A percentile compares a stretch with the other conserved stretches of the same genome.
Evolutionary conservation across 2,329 filamentous ascomycete genomes (phyloP).

Genomic region (Arthrobotrys entomopaga): DNA sequence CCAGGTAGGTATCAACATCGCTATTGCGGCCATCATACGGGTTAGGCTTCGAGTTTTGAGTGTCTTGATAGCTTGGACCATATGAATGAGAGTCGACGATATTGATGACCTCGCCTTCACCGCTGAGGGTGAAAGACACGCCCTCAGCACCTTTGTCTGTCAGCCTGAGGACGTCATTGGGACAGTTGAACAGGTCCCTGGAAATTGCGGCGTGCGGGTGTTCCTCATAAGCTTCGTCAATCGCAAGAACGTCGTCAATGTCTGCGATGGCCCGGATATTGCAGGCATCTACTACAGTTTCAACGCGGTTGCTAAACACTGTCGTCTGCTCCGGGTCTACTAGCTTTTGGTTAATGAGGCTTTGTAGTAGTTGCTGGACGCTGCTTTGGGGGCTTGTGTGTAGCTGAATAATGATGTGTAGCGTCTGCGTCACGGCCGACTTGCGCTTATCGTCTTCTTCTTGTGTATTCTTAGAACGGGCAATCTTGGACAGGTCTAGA

Average conservation of each 20-base stretch:
- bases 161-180: not conserved
- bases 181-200: conserved; percentile 6
- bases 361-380: not conserved
- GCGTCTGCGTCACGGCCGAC: not conserved
- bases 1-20: conserved; percentile 3
- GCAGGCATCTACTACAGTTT: not conserved
- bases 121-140: not conserved
- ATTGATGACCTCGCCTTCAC: conserved; percentile 6
- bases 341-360: not conserved
- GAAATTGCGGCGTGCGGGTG: not conserved
- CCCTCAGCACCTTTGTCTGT: not conserved
- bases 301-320: conserved; percentile 7
- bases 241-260: not conserved
- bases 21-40: not conserved
- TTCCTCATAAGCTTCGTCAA: conserved; percentile 13
- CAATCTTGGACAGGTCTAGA: not conserved
- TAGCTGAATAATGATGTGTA: not conserved
- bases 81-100: conserved; percentile 4
- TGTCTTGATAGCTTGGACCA: no score
- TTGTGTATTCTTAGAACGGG: not conserved
- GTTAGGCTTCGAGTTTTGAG: no score
- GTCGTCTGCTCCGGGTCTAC: not conserved
- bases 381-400: not conserved
- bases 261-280: conserved; percentile 4
- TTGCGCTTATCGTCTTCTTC: not conserved